Percentiles rank a stretch among this genome's conserved stretches.
These are phyloP conservation scores for Leishmania major DNA, from an alignment of 208 protist species.

Conservation along the genomic window DNA sequence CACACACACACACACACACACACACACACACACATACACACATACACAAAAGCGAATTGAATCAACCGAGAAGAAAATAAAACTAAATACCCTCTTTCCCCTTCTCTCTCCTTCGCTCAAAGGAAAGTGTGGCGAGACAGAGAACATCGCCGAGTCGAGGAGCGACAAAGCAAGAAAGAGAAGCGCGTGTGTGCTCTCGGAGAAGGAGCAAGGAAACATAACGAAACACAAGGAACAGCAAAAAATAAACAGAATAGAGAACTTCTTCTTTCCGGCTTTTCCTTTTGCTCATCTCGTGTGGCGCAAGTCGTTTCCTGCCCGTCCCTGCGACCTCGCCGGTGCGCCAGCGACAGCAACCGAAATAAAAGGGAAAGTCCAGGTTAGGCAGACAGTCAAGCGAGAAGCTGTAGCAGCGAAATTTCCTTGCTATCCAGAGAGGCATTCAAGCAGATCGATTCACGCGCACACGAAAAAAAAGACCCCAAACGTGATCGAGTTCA, in stretches of 20 bases:
- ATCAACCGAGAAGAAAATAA: too few species aligned
- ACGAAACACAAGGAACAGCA: background rate
- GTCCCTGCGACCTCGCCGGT: background rate
- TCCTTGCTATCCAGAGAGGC: background rate
- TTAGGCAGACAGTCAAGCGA: background rate
- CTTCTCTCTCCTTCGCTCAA: background rate
- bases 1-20: background rate
- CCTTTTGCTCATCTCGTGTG: background rate
- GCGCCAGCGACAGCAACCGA: background rate
- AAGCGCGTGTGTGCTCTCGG: background rate
- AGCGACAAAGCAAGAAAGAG: background rate
- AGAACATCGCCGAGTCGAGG: background rate
- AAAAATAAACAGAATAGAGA: background rate
- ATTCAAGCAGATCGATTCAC: background rate
- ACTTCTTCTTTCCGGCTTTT: background rate
- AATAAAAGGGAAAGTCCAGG: background rate
- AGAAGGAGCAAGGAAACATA: background rate
- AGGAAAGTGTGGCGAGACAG: background rate
- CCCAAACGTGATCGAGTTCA: background rate
- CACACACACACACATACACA: background rate
- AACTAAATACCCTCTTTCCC: background rate
- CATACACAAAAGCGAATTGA: too few species aligned
- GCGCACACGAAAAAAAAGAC: background rate
- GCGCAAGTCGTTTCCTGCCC: background rate
- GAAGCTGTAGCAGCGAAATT: background rate